Percentiles rank a stretch among this genome's conserved stretches.
Evolutionary conservation across 345 rosid genomes (phyloP).

Genomic region (Cardamine resedifolia): DNA sequence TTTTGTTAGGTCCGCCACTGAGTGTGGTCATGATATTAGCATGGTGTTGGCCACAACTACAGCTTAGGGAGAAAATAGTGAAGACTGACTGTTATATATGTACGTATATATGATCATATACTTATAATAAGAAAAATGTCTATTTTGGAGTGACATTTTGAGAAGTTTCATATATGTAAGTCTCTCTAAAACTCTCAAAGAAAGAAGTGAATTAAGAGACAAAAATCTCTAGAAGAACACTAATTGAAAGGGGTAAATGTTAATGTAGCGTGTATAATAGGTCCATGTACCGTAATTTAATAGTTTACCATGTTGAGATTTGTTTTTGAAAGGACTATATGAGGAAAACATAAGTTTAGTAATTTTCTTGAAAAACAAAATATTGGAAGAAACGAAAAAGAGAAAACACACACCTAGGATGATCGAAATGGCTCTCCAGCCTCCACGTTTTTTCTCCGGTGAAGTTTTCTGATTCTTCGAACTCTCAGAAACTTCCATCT

Average conservation of each 20-base stretch:
- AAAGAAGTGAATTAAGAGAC: neutral
- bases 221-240: neutral
- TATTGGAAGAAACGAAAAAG: neutral
- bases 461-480: neutral
- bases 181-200: neutral
- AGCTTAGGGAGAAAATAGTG: neutral
- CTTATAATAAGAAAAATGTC: neutral
- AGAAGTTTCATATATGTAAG: neutral
- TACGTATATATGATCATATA: neutral
- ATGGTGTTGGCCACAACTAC: constrained; percentile 15
- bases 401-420: constrained; percentile 50
- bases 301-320: constrained; percentile 21
- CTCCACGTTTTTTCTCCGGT: constrained; percentile 53
- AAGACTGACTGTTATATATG: neutral
- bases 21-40: constrained; percentile 26
- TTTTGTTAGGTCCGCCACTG: too few species aligned
- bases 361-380: neutral
- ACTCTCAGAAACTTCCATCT: constrained; percentile 19
- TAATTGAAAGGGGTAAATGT: neutral
- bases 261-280: too few species aligned
- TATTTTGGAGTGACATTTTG: neutral
- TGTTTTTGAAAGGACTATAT: neutral
- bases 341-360: neutral
- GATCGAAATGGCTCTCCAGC: constrained; percentile 79
- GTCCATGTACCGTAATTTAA: too few species aligned